Conservation (phyloP, 345 rosid species). For the Lumnitzera racemosa region DNA sequence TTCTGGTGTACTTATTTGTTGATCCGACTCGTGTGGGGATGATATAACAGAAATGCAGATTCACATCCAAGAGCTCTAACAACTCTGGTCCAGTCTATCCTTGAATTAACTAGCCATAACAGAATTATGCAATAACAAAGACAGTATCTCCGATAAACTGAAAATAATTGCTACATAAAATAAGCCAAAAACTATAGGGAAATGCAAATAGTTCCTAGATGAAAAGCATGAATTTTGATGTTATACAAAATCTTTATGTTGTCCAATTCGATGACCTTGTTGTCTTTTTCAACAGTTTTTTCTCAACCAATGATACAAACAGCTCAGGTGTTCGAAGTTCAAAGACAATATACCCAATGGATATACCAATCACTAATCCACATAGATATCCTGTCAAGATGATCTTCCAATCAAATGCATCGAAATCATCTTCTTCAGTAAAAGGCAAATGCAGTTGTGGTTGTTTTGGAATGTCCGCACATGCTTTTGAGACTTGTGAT, state of each 20-base stretch:
- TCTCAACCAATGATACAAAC: not conserved
- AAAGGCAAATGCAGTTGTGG: not conserved
- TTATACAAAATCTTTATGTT: not conserved
- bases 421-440: not conserved
- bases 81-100: too few species aligned
- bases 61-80: too few species aligned
- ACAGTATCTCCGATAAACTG: too few species aligned
- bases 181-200: too few species aligned
- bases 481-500: conserved; percentile 2
- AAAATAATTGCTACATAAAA: too few species aligned
- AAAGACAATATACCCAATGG: conserved; percentile 3
- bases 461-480: not conserved
- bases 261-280: not conserved
- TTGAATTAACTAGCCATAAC: too few species aligned
- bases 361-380: conserved; percentile 2
- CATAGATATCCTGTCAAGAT: conserved; percentile 1
- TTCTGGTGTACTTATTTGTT: too few species aligned
- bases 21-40: too few species aligned
- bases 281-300: not conserved
- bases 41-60: too few species aligned
- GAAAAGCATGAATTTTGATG: not conserved
- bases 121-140: too few species aligned
- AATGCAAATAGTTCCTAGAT: too few species aligned
- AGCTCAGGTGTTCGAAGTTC: not conserved
- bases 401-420: not conserved